These are phyloP conservation scores for Euphrasia arctica DNA, from an alignment of 305 asterid genomes.

Conservation along the genomic window DNA sequence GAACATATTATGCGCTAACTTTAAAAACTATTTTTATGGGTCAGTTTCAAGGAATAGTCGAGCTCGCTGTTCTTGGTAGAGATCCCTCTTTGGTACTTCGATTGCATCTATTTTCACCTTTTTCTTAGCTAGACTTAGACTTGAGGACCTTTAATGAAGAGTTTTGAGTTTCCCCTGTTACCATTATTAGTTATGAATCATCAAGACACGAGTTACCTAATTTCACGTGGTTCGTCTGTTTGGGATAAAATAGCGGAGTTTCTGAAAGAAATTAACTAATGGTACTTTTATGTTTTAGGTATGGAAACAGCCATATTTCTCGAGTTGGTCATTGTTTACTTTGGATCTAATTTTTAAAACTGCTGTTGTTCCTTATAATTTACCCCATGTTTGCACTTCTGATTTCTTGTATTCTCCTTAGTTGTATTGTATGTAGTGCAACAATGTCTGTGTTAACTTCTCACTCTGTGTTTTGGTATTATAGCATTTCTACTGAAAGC, in stretches of 20 bases:
- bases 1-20: conserved; percentile 1
- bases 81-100: conserved; percentile 1
- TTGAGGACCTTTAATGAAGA: conserved; percentile 5
- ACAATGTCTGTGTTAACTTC: not conserved
- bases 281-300: not conserved
- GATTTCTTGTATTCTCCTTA: not conserved
- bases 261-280: not conserved
- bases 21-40: not conserved
- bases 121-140: not conserved
- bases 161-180: not conserved
- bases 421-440: not conserved
- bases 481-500: not conserved
- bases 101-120: not conserved
- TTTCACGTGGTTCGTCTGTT: not conserved
- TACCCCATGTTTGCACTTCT: not conserved
- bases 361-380: not conserved
- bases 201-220: not conserved
- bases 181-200: not conserved
- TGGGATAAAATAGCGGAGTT: not conserved
- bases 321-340: not conserved
- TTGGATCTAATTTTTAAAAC: not conserved
- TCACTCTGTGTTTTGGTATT: not conserved
- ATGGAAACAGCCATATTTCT: not conserved
- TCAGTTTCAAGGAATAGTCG: not conserved
- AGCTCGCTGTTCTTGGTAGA: conserved; percentile 1